phyloP scores from a whole-genome alignment of 352 stramenopile genomes.

The Phytophthora brassicae region DNA sequence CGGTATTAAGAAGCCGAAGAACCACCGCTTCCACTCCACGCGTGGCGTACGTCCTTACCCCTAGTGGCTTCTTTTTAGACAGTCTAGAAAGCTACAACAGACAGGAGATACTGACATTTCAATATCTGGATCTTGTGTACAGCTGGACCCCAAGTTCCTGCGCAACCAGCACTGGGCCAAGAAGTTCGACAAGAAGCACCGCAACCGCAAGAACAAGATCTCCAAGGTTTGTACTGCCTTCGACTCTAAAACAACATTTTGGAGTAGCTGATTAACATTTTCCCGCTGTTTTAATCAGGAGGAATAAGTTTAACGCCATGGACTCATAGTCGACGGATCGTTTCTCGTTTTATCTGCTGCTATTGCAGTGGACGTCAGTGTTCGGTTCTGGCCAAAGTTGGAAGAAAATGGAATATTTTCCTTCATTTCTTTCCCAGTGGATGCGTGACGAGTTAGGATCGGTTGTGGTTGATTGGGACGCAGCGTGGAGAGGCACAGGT shows the following conservation, averaged over 20 bases:
- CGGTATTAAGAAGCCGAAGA: slow-evolving; percentile 98
- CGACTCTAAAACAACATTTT: no score
- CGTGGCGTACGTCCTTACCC: slow-evolving; percentile 79
- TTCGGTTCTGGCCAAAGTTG: slow-evolving; percentile 7
- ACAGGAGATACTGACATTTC: neutral
- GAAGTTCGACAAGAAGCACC: slow-evolving; percentile 95
- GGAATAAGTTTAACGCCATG: slow-evolving; percentile 42
- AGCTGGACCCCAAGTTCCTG: slow-evolving; percentile 98
- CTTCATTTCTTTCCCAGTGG: slow-evolving; percentile 17
- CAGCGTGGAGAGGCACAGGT: neutral
- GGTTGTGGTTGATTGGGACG: slow-evolving; percentile 29
- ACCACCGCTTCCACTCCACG: slow-evolving; percentile 94
- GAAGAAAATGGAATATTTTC: slow-evolving; percentile 32
- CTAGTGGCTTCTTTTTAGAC: no score
- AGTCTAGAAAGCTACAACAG: no score
- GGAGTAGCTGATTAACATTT: no score
- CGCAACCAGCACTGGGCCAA: slow-evolving; percentile 98
- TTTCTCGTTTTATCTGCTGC: slow-evolving; percentile 15
- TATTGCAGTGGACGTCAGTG: slow-evolving; percentile 19
- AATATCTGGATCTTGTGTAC: slow-evolving; percentile 4
- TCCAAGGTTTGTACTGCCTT: slow-evolving; percentile 56
- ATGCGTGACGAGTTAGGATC: slow-evolving; percentile 23
- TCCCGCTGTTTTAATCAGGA: slow-evolving; percentile 33
- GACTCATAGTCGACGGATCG: slow-evolving; percentile 24
- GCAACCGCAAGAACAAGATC: slow-evolving; percentile 58